Evolutionary conservation across 2,329 filamentous ascomycete genomes (phyloP).

Genomic region (Cyclaneusma minus): DNA sequence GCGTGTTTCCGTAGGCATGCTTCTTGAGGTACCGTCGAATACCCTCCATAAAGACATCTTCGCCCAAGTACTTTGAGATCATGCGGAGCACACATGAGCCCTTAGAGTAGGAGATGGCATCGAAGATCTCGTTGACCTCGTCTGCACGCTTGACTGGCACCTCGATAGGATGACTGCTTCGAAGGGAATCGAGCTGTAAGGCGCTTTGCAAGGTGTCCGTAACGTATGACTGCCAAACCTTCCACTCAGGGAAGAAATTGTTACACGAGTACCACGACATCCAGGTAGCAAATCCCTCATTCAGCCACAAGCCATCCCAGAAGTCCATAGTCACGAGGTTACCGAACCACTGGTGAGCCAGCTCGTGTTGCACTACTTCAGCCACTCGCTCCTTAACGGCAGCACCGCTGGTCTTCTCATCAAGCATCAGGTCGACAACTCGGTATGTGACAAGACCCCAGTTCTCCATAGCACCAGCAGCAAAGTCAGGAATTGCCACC

Average conservation of each 20-base stretch:
- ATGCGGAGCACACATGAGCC: constrained; percentile 91
- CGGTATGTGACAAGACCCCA: constrained; percentile 95
- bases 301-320: constrained; percentile 95
- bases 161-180: constrained; percentile 93
- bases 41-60: constrained; percentile 85
- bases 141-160: constrained; percentile 90
- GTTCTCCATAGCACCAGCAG: constrained; percentile 94
- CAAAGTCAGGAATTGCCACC: constrained; percentile 91
- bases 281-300: constrained; percentile 83
- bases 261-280: constrained; percentile 95
- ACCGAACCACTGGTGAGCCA: constrained; percentile 97
- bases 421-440: constrained; percentile 77
- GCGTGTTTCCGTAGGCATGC: constrained; percentile 91
- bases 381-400: constrained; percentile 84
- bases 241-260: constrained; percentile 93
- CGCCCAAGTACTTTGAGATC: constrained; percentile 90
- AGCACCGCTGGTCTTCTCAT: constrained; percentile 82
- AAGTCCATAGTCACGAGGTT: constrained; percentile 98
- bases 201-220: constrained; percentile 84
- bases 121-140: constrained; percentile 96
- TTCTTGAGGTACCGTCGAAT: constrained; percentile 85
- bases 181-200: constrained; percentile 72
- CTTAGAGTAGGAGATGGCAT: constrained; percentile 95
- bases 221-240: constrained; percentile 92
- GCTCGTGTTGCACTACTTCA: constrained; percentile 90